Base-by-base conservation (phyloP, 2,329 filamentous ascomycete species). In the Apiospora malaysiana region DNA sequence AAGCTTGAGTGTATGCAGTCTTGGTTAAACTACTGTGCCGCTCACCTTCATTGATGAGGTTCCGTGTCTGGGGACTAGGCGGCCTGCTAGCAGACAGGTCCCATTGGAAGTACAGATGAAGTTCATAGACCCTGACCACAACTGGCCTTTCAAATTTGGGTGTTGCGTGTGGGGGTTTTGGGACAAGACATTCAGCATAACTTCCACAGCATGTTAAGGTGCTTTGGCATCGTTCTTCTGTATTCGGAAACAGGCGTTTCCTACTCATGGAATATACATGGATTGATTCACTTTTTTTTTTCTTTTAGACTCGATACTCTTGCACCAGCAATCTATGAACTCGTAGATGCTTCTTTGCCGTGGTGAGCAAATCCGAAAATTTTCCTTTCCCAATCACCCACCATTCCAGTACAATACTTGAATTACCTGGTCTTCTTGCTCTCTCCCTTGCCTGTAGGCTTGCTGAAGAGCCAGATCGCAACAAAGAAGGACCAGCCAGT, bases 401-500 rank as follows among this genome's bases (percentile, higher is more conserved):
- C n/a, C 21, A 63, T 40, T 4, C 27, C 56, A 40, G 27, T 40
- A 18, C 9, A 23, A 23, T 8, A 14, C 4, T n/a, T 21, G 14
- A 9, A 45, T 65, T 65, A 69, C 45, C 68, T 69, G 37, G 23
- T 69, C 45, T 69, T 69, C 68, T 69, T 69, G 32, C 49, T 69
- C 51, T 69, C 68, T 2, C 56, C 68, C 23, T 47, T 68, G 23
- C 77, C 78, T 2, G 79, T 77, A 2, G 88, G 88, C 78, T 85
- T 85, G 77, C 87, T 89, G 78, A 88, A 99, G 82, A 99, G 85
- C 96, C 96, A 99, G 46, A 98, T 78, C 18, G 90, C 89, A 69
- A 94, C 93, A 83, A 99, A 98, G 0, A 85, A 89, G 73, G 98
- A 75, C 88, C 95, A 99, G 9, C 94, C 96, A 14, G 85, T 86